A percentile compares a stretch with the other conserved stretches of the same genome.
These are phyloP conservation scores for Alternaria ethzedia DNA, from an alignment of 2,329 filamentous ascomycete genomes.

Conservation along the genomic window DNA sequence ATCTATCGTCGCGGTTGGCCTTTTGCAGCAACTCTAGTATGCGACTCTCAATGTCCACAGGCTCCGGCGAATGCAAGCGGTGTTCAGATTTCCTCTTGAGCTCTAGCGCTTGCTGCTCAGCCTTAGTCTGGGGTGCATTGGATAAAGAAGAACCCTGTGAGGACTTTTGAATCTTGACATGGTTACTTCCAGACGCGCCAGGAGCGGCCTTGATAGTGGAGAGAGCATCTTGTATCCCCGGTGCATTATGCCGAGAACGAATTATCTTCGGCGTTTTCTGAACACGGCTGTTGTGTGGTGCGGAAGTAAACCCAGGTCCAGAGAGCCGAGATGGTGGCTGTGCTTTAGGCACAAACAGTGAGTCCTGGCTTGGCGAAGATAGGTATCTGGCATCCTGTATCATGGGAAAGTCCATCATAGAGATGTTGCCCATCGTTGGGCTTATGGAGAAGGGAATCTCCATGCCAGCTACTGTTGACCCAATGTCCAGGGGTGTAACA, in stretches of 20 bases:
- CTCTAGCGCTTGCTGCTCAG: conserved; percentile 36
- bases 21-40: conserved; percentile 26
- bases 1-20: background rate
- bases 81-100: conserved; percentile 33
- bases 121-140: conserved; percentile 36
- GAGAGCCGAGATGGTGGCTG: background rate
- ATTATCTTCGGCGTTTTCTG: conserved; percentile 9
- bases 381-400: conserved; percentile 29
- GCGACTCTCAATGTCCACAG: conserved; percentile 31
- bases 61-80: conserved; percentile 16
- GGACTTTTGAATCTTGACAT: background rate
- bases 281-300: background rate
- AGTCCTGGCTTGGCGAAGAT: conserved; percentile 18
- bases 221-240: background rate
- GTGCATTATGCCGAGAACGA: background rate
- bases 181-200: background rate
- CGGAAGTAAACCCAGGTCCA: background rate
- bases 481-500: conserved; percentile 38
- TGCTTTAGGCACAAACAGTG: background rate
- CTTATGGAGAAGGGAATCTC: conserved; percentile 24
- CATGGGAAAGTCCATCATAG: conserved; percentile 26
- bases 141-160: background rate
- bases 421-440: conserved; percentile 17
- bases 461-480: conserved; percentile 37
- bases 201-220: background rate